Evolutionary conservation across 305 asterid species (phyloP).

Genomic region (Ilex paraguariensis): DNA sequence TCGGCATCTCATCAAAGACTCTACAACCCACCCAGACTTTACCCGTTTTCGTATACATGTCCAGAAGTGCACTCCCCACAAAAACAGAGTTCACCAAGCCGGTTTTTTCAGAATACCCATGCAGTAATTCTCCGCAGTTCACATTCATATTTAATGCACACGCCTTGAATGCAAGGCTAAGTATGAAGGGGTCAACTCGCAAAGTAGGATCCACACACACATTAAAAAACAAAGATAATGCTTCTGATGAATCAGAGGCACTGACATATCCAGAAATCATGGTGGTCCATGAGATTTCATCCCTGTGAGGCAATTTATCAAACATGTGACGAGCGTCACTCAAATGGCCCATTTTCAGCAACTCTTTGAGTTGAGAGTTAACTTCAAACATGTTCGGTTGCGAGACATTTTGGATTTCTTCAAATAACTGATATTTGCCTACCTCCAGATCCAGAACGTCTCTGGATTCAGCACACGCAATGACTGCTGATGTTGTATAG

Average conservation of each 20-base stretch:
- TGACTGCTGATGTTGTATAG: too few species aligned
- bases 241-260: slow-evolving; percentile 48
- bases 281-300: too few species aligned
- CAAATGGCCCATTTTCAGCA: too few species aligned
- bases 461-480: too few species aligned
- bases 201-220: slow-evolving; percentile 44
- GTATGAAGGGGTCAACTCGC: slow-evolving; percentile 65
- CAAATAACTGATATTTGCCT: too few species aligned
- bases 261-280: slow-evolving; percentile 48
- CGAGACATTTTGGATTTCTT: too few species aligned
- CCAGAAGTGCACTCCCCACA: slow-evolving; percentile 78
- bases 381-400: too few species aligned
- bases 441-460: too few species aligned
- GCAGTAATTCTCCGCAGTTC: slow-evolving; percentile 50
- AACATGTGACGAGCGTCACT: too few species aligned
- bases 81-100: slow-evolving; percentile 58
- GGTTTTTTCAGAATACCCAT: slow-evolving; percentile 50
- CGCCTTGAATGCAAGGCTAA: slow-evolving; percentile 77
- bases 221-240: slow-evolving; percentile 56
- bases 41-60: slow-evolving; percentile 72
- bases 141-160: slow-evolving; percentile 42
- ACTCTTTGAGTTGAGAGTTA: too few species aligned
- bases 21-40: slow-evolving; percentile 53
- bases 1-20: slow-evolving; percentile 69
- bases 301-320: too few species aligned